A percentile compares a stretch with the other conserved stretches of the same genome.
phyloP scores from a whole-genome alignment of 345 rosid species.

The Iberis pinnata region DNA sequence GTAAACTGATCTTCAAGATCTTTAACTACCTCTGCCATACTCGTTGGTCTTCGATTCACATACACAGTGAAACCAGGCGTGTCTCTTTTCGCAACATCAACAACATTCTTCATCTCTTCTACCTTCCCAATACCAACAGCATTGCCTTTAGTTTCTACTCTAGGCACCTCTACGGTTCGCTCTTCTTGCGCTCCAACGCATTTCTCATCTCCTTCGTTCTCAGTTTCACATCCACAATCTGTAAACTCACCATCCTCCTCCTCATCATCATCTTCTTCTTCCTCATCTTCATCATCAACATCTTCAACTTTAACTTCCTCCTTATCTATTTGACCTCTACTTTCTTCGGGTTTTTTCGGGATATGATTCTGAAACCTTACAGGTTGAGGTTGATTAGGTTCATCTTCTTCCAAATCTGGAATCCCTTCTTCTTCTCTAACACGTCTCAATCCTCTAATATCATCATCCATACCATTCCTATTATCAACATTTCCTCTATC shows the following conservation, averaged over 20 bases:
- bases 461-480: constrained; percentile 55
- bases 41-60: constrained; percentile 85
- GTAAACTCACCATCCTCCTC: constrained; percentile 41
- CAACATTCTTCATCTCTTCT: constrained; percentile 44
- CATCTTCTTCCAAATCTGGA: constrained; percentile 82
- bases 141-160: constrained; percentile 39
- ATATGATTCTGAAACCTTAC: constrained; percentile 33
- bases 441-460: constrained; percentile 66
- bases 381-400: constrained; percentile 45
- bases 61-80: constrained; percentile 82
- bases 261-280: constrained; percentile 34
- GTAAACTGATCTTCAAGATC: constrained; percentile 83
- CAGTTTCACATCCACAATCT: constrained; percentile 39
- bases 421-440: constrained; percentile 97
- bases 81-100: constrained; percentile 40
- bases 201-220: constrained; percentile 32
- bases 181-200: constrained; percentile 40
- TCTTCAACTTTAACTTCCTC: constrained; percentile 81
- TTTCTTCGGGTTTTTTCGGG: constrained; percentile 27
- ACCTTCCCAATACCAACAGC: constrained; percentile 42
- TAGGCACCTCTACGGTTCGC: constrained; percentile 39
- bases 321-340: constrained; percentile 28
- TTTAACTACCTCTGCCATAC: constrained; percentile 86
- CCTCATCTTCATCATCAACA: constrained; percentile 38
- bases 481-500: constrained; percentile 52